A percentile compares a stretch with the other conserved stretches of the same genome.
phyloP scores from a whole-genome alignment of 1,284 basidiomycete species.

The Tilletia setariae region DNA sequence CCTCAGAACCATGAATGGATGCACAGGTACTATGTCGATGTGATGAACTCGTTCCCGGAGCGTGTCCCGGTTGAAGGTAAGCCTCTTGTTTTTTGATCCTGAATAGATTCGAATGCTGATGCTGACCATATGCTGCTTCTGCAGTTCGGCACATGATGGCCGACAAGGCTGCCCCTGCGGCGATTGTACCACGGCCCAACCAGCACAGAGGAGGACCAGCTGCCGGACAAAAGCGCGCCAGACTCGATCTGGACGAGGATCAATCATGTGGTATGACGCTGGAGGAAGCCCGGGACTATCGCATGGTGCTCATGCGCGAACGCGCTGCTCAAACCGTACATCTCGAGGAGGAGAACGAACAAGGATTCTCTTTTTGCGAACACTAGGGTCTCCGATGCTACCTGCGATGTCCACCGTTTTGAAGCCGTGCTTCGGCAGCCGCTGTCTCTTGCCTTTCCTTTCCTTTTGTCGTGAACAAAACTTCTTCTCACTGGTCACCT shows the following conservation, averaged over 20 bases:
- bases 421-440: no score
- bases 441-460: no score
- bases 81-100: no score
- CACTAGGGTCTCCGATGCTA: not conserved
- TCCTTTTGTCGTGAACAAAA: no score
- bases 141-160: not conserved
- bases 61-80: not conserved
- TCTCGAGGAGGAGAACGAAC: constrained; percentile 3
- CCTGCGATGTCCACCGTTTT: no score
- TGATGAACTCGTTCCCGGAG: not conserved
- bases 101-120: no score
- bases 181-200: not conserved
- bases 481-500: no score
- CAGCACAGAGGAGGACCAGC: not conserved
- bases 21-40: not conserved
- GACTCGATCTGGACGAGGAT: not conserved
- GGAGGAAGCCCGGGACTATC: not conserved
- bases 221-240: not conserved
- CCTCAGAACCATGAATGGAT: constrained; percentile 55
- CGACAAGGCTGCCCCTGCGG: not conserved
- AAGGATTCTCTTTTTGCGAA: constrained; percentile 3
- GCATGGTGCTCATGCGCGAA: constrained; percentile 9
- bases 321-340: not conserved
- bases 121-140: not conserved
- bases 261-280: not conserved